Evolutionary conservation across 345 rosid species (phyloP), one percentile per base, ranked within the genome.

Genomic region (Aquilaria yunnanensis): DNA sequence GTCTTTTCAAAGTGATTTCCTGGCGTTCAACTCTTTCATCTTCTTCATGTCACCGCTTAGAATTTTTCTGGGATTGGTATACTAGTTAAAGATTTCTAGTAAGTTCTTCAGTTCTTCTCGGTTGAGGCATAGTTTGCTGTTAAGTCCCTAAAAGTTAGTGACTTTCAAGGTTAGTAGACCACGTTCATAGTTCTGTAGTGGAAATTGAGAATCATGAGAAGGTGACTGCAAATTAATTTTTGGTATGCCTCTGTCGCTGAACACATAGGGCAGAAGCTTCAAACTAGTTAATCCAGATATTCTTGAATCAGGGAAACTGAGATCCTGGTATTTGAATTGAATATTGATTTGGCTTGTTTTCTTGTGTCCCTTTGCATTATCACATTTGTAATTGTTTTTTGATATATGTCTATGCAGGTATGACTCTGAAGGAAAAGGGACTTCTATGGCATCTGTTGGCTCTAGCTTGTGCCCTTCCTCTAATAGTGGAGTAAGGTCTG

Each of bases 71-170:
- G 43, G 8, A 8, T 37, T 8, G 8, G 43, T 37, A 37, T 8
- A 37, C 43, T 8, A 37, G 43, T 37, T 37, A 37, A 37, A 37
- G 43, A 8, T 37, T 37, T 37, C 43, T 37, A 8, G 8, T 37
- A 5, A 37, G 2, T 37, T 37, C 43, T 37, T 37, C 23, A 16
- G 23, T 16, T 16, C 43, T 37, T 37, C 43, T 37, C 43, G 43
- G 43, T 4, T 37, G 43, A 37, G 43, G 43, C 8, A 37, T 37
- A 37, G 3, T 34, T 93, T 58, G 96, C 98, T n/a, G 73, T 93
- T 47, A 90, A 93, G 80, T 80, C 89, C 53, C 85, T 93, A 16
- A 90, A 67, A 73, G 97, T 87, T 65, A 84, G 96, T 47, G 98
- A 93, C 41, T 93, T 89, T 74, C 96, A 89, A 88, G 98, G 98